Base-by-base conservation (phyloP, 2,329 filamentous ascomycete genomes). In the Penicillium sp. region DNA sequence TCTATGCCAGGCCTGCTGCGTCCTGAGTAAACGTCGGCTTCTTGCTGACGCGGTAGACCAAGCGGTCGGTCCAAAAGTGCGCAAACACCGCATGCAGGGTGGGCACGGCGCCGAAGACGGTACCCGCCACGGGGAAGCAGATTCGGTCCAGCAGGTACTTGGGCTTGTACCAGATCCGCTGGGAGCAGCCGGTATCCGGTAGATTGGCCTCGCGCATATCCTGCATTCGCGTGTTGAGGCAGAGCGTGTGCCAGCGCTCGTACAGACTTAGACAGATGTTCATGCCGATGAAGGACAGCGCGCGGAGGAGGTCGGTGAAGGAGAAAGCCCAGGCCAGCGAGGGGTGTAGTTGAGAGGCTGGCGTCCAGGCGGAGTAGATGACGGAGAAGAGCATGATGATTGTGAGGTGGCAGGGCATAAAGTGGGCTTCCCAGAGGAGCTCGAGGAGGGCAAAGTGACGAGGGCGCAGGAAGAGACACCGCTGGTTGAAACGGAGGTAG, bases 341-440 rank as follows among this genome's bases (percentile, higher is more conserved):
- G 74, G 61, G 85, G 78, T 50, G 83, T 76, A 65, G 87, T 81
- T 41, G 78, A 73, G 54, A 77, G 74, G 59, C 78, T 78, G 57
- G 85, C 79, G 14, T 83, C 35, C 85, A 76, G 68, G 81, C 80
- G 40, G 81, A 76, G 72, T 87, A 90, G 4, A 89, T 66, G 0
- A 84, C 83, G 0, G 87, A 88, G 2, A 85, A 81, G 44, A 89
- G 66, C 27, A 90, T 79, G 31, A 89, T 78, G 47, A 89, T 84
- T 6, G 83, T 85, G 77, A 86, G 86, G 67, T 91, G 88, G 16
- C 87, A 82, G 0, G 88, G 87, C 24, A 91, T 77, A 70, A 90
- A 90, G 71, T 91, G 88, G 0, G 88, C 88, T 72, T 91, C 88
- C 67, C 89, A 91, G n/a, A 91, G 77, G 18, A 89, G 84, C 69